phyloP scores from a whole-genome alignment of 768 basidiomycete species.

The Tulasnella sp. region DNA sequence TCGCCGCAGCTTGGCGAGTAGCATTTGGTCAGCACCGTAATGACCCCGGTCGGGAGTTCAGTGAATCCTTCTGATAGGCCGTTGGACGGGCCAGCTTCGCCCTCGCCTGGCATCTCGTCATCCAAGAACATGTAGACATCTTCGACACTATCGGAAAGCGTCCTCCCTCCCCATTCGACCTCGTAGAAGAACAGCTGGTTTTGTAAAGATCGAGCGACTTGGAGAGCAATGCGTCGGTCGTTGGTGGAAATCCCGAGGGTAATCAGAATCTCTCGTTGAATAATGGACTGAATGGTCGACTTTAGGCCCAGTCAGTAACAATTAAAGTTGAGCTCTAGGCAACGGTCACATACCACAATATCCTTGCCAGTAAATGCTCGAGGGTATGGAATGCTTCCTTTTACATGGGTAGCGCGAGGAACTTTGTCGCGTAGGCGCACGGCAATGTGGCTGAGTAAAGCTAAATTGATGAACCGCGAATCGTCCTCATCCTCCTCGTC shows the following conservation, averaged over 20 bases:
- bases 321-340: conserved; percentile 6
- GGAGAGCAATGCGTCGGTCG: conserved; percentile 77
- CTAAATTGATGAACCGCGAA: conserved; percentile 79
- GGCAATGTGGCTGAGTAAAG: conserved; percentile 82
- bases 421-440: conserved; percentile 88
- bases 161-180: conserved; percentile 86
- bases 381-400: conserved; percentile 88
- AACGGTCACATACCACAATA: conserved; percentile 64
- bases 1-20: conserved; percentile 85
- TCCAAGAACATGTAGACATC: conserved; percentile 93
- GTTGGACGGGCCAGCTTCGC: conserved; percentile 40
- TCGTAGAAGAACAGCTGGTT: conserved; percentile 94
- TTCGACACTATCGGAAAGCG: conserved; percentile 81
- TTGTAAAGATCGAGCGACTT: conserved; percentile 86
- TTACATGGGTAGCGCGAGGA: conserved; percentile 78
- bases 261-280: conserved; percentile 76
- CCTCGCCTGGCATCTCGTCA: conserved; percentile 40
- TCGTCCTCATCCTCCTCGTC: conserved; percentile 66
- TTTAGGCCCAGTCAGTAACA: conserved; percentile 35
- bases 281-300: conserved; percentile 85
- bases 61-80: conserved; percentile 55
- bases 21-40: conserved; percentile 85
- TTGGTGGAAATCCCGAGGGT: conserved; percentile 68
- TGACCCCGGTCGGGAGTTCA: conserved; percentile 81
- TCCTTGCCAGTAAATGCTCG: conserved; percentile 92